Evolutionary conservation across 495 filamentous ascomycete species (phyloP), one percentile per base, ranked within the genome.

Genomic region (Bathelium albidoporum): DNA sequence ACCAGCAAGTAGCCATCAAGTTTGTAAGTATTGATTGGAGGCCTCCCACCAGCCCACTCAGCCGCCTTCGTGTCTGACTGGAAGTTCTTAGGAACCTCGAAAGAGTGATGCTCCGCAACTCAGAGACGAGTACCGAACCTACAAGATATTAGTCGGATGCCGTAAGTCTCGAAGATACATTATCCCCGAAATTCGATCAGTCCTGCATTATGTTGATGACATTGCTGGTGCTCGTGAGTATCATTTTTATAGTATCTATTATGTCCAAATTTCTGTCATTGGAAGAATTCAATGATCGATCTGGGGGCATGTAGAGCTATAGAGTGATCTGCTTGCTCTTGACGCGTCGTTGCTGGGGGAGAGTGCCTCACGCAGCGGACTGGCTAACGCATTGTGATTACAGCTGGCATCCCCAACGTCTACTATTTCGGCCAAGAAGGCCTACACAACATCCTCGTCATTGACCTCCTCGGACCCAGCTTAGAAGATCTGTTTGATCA

Each of bases 341-440:
- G 20, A 29, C 49, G n/a, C n/a, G n/a, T n/a, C n/a, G n/a, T n/a
- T n/a, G n/a, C n/a, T n/a, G n/a, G n/a, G n/a, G n/a, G n/a, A n/a
- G n/a, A n/a, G n/a, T n/a, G n/a, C n/a, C n/a, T n/a, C n/a, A n/a
- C n/a, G n/a, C n/a, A 26, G 59, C 12, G n/a, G 49, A 20, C 9
- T 34, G 58, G 34, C 61, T 65, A 32, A 64, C 58, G 52, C 65
- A 1, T 36, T 14, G 59, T 32, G 49, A 2, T 58, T 62, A 0
- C 61, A 98, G 94, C 94, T 63, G 94, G 94, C 69, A 97, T 99
- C 68, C 94, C 94, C 70, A 97, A 99, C 86, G 94, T 99, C 72
- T 99, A 99, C 78, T 99, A 99, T 78, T 99, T 97, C 69, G 94
- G 94, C 65, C 94, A 99, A 76, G 94, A 99, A 78, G 94, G 94